These are phyloP conservation scores for Delitschia confertaspora DNA, from an alignment of 495 filamentous ascomycete species.

Conservation along the genomic window DNA sequence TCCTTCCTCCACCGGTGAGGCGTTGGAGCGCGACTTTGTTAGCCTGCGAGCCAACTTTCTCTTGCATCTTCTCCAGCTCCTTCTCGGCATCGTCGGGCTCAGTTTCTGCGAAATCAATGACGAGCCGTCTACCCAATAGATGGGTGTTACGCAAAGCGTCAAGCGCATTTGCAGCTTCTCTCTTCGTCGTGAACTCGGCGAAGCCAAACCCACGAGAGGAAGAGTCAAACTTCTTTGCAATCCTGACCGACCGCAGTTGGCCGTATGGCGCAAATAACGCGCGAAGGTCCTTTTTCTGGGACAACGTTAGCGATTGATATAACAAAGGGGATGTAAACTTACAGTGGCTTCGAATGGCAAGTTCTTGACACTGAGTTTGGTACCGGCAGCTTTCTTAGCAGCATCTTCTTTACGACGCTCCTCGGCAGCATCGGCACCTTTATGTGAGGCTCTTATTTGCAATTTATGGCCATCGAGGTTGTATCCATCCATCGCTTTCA, in stretches of 20 bases:
- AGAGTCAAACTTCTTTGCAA: slow-evolving; percentile 90
- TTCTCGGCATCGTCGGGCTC: slow-evolving; percentile 87
- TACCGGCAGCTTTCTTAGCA: slow-evolving; percentile 65
- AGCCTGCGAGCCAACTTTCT: slow-evolving; percentile 80
- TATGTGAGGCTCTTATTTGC: slow-evolving; percentile 72
- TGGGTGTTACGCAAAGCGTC: slow-evolving; percentile 86
- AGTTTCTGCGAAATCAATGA: slow-evolving; percentile 79
- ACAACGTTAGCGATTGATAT: background rate
- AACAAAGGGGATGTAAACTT: background rate
- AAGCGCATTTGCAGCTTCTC: slow-evolving; percentile 89
- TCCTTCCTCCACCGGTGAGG: slow-evolving; percentile 71
- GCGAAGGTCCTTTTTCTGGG: slow-evolving; percentile 72
- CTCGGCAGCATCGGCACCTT: slow-evolving; percentile 75
- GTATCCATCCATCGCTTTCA: slow-evolving; percentile 76
- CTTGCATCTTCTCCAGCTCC: slow-evolving; percentile 90
- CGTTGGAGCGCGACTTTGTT: slow-evolving; percentile 82
- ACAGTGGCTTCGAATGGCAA: slow-evolving; percentile 80
- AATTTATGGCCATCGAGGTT: slow-evolving; percentile 78
- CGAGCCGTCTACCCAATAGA: slow-evolving; percentile 76
- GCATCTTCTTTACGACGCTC: slow-evolving; percentile 71
- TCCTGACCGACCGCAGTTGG: slow-evolving; percentile 78
- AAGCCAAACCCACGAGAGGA: slow-evolving; percentile 89
- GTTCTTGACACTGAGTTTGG: slow-evolving; percentile 98
- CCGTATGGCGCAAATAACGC: slow-evolving; percentile 81
- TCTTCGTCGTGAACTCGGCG: slow-evolving; percentile 85